phyloP scores from a whole-genome alignment of 257 asterid genomes.

The Striga asiatica region DNA sequence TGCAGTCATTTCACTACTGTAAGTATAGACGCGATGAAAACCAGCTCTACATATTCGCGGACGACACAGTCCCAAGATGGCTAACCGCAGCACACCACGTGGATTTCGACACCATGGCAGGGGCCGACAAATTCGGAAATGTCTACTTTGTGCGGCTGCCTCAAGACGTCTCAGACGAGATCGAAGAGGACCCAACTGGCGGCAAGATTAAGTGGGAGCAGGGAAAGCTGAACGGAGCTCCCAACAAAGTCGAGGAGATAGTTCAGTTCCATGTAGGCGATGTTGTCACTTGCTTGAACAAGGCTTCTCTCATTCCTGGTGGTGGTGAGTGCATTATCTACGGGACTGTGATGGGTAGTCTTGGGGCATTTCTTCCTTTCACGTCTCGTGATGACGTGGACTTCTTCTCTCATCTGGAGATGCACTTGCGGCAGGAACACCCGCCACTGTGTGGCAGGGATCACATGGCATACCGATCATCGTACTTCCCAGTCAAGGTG shows the following conservation, averaged over 20 bases:
- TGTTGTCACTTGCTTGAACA: slow-evolving; percentile 74
- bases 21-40: slow-evolving; percentile 97
- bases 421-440: slow-evolving; percentile 96
- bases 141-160: slow-evolving; percentile 86
- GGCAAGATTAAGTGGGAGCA: slow-evolving; percentile 99
- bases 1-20: slow-evolving; percentile 98
- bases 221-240: slow-evolving; percentile 98
- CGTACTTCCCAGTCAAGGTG: slow-evolving; percentile 97
- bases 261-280: slow-evolving; percentile 97
- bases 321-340: slow-evolving; percentile 93
- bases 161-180: slow-evolving; percentile 96
- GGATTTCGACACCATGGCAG: slow-evolving; percentile 97
- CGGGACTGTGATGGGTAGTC: slow-evolving; percentile 95
- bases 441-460: slow-evolving; percentile 99
- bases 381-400: slow-evolving; percentile 97
- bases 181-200: slow-evolving; percentile 99
- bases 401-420: slow-evolving; percentile 95
- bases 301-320: slow-evolving; percentile 87
- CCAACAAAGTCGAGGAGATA: slow-evolving; percentile 95
- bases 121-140: slow-evolving; percentile 93
- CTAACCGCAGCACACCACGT: slow-evolving; percentile 76
- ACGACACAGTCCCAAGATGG: slow-evolving; percentile 98
- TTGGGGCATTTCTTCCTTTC: slow-evolving; percentile 90
- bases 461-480: slow-evolving; percentile 96
- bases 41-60: slow-evolving; percentile 95